Evolutionary conservation across 352 stramenopile species (phyloP), one percentile per base, ranked within the genome.

Genomic region (Globisporangium mamillatum): DNA sequence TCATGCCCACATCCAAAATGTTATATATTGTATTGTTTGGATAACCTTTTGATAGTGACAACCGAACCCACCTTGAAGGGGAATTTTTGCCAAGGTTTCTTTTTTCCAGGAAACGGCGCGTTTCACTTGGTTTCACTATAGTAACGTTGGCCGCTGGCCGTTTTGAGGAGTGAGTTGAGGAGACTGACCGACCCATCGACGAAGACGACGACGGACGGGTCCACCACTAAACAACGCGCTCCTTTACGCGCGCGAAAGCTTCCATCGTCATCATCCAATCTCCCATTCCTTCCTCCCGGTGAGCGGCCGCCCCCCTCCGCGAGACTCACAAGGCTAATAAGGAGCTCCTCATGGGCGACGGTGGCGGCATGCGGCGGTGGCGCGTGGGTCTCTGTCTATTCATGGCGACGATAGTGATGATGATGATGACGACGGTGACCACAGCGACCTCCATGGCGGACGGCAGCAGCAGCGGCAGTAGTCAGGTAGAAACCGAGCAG

Each of bases 361-460:
- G 55, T n/a, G 29, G 56, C 32, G 56, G n/a, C 27, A 41, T 25
- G 27, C 32, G 56, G 56, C 53, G 53, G 53, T 38, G 56, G 32
- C 55, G 29, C 6, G 54, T 20, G 27, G 36, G 27, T 29, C 25
- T 24, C 55, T 29, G 18, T n/a, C 32, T 29, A 22, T 9, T 61
- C 18, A 6, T 50, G 1, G 18, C 32, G 36, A 27, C 32, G 10
- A 14, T 16, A 12, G 12, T 24, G 36, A 52, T 60, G 4, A 22
- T 66, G 10, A 6, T 58, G 1, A 29, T 16, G 3, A 24, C 5
- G n/a, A 22, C 36, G 1, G 16, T 27, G 3, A 10, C 6, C 3
- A 48, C n/a, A 10, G 27, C 58, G 36, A 41, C 58, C 34, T 4
- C 1, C 36, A 57, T 32, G 52, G 63, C 54, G 25, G 53, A 50